Evolutionary conservation across 106 monocot genomes (phyloP).

Genomic region (Dioscorea dumetorum): DNA sequence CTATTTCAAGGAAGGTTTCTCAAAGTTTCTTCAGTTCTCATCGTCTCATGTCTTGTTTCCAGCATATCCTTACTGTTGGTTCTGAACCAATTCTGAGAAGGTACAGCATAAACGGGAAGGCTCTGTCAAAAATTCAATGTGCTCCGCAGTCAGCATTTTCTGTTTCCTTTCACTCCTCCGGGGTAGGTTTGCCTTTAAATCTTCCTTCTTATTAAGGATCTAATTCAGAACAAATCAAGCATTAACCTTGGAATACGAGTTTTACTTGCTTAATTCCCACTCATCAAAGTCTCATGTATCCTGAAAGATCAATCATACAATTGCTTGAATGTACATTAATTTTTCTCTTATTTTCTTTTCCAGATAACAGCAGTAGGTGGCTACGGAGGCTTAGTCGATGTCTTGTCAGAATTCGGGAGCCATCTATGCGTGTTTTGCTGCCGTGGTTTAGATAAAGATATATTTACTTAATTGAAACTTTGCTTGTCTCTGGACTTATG

Average conservation of each 20-base stretch:
- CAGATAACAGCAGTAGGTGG: conserved; percentile 69
- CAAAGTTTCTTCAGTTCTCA: background rate
- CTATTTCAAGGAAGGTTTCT: background rate
- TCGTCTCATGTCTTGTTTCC: background rate
- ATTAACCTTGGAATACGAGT: too few species aligned
- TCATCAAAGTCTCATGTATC: too few species aligned
- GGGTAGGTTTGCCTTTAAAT: conserved; percentile 29
- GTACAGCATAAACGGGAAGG: conserved; percentile 53
- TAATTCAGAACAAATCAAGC: too few species aligned
- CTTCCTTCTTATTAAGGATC: too few species aligned
- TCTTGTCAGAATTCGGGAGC: conserved; percentile 85
- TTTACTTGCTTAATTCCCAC: too few species aligned
- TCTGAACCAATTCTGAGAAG: conserved; percentile 73
- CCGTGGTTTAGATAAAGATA: conserved; percentile 7
- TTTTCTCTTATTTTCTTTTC: background rate
- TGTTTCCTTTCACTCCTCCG: conserved; percentile 62
- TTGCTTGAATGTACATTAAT: background rate
- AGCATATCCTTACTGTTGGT: conserved; percentile 79
- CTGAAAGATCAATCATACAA: too few species aligned
- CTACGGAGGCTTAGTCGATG: conserved; percentile 75
- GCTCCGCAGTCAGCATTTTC: conserved; percentile 87
- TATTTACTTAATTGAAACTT: too few species aligned
- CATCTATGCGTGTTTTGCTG: conserved; percentile 81
- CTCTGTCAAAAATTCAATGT: conserved; percentile 90
- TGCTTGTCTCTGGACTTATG: too few species aligned